Percentiles rank a stretch among this genome's conserved stretches.
Evolutionary conservation across 768 basidiomycete species (phyloP).

Genomic region (Kwoniella dejecticola): DNA sequence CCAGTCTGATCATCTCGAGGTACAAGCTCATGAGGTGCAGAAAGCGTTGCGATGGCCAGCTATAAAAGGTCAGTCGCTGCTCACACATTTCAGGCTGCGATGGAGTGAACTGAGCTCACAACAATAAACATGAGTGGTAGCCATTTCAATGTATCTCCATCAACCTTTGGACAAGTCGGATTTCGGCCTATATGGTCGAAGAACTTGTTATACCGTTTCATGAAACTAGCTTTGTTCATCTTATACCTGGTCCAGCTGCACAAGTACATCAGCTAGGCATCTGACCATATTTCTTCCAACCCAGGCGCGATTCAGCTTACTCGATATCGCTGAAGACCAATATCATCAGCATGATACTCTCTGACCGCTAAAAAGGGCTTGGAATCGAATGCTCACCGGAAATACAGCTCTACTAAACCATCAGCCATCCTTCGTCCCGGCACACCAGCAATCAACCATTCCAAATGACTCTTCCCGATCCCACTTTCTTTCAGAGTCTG

Average conservation of each 20-base stretch:
- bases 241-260: constrained; percentile 57
- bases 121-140: constrained; percentile 55
- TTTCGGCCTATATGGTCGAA: constrained; percentile 52
- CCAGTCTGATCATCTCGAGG: constrained; percentile 46
- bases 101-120: too few species aligned
- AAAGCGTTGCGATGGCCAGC: constrained; percentile 55
- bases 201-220: constrained; percentile 52
- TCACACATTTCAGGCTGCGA: constrained; percentile 2
- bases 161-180: constrained; percentile 52
- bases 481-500: constrained; percentile 55
- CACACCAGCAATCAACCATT: constrained; percentile 54
- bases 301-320: constrained; percentile 35
- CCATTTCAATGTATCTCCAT: constrained; percentile 55
- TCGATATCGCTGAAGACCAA: constrained; percentile 42
- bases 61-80: constrained; percentile 11
- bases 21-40: constrained; percentile 52
- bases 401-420: constrained; percentile 52
- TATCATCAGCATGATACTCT: too few species aligned
- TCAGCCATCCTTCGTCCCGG: constrained; percentile 53
- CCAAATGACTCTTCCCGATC: constrained; percentile 52
- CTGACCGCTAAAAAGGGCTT: not conserved
- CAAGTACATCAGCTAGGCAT: constrained; percentile 4
- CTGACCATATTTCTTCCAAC: not conserved
- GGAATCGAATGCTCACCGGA: constrained; percentile 19
- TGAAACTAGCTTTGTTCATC: constrained; percentile 54